A percentile compares a stretch with the other conserved stretches of the same genome.
Conservation (phyloP, 257 asterid species). For the Scutellaria barbata region DNA sequence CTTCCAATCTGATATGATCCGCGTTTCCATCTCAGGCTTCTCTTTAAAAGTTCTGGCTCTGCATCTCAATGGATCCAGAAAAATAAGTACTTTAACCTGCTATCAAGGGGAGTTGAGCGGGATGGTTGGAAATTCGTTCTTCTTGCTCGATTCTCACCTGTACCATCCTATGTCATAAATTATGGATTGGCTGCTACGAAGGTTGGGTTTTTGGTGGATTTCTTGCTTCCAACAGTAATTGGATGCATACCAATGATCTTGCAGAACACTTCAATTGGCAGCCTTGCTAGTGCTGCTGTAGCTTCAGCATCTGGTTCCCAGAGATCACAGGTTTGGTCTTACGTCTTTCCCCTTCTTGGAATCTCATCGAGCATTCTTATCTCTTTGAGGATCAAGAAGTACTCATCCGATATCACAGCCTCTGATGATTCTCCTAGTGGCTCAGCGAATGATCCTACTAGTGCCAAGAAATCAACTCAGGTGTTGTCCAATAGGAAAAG, state of each 20-base stretch:
- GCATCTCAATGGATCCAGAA: constrained; percentile 66
- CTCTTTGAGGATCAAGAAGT: constrained; percentile 83
- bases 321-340: constrained; percentile 66
- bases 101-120: constrained; percentile 79
- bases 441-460: constrained; percentile 19
- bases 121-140: constrained; percentile 97
- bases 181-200: constrained; percentile 92
- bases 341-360: constrained; percentile 79
- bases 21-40: constrained; percentile 51
- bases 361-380: constrained; percentile 81
- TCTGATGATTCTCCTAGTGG: constrained; percentile 38
- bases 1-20: constrained; percentile 1
- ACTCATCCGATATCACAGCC: constrained; percentile 52
- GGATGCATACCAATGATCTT: constrained; percentile 97
- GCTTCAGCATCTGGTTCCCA: constrained; percentile 72
- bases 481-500: constrained; percentile 32
- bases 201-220: constrained; percentile 70
- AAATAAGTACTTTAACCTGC: constrained; percentile 74
- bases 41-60: constrained; percentile 63
- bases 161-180: constrained; percentile 89
- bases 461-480: constrained; percentile 37
- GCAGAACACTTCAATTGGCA: constrained; percentile 95
- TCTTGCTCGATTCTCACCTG: constrained; percentile 95
- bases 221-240: constrained; percentile 84
- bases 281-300: constrained; percentile 94